These are phyloP conservation scores for Sequoiadendron giganteum DNA, from an alignment of 75 land plant species.

Conservation along the genomic window DNA sequence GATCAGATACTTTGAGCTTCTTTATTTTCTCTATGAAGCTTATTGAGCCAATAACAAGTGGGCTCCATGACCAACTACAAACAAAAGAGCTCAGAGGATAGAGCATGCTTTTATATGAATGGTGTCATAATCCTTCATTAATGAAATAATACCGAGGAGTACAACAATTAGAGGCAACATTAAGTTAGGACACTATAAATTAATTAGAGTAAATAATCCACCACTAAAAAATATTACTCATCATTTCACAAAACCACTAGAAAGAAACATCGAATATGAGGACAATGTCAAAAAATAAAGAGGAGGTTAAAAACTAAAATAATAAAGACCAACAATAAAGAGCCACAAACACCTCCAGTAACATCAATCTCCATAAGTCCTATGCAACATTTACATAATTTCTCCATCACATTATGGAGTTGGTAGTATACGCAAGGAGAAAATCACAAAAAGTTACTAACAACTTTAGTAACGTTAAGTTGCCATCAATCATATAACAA, in stretches of 20 bases:
- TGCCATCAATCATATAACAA: too few relatives aligned
- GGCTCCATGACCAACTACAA: neutral
- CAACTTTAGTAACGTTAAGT: too few relatives aligned
- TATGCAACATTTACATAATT: too few relatives aligned
- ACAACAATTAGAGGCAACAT: neutral
- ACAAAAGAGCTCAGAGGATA: neutral
- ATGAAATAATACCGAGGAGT: neutral
- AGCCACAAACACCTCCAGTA: neutral
- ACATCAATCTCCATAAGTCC: neutral
- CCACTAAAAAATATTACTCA: neutral
- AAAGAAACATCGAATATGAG: neutral
- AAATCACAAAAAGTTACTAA: neutral
- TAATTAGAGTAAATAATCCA: neutral
- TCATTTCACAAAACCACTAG: neutral
- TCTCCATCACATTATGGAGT: neutral
- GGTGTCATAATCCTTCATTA: neutral
- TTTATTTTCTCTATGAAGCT: neutral
- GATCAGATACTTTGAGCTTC: neutral
- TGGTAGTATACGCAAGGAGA: neutral
- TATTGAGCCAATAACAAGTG: neutral
- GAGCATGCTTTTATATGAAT: neutral
- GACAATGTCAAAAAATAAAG: neutral
- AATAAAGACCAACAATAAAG: neutral
- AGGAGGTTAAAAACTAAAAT: neutral
- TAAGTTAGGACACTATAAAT: neutral